Evolutionary conservation across 257 asterid genomes (phyloP).

Genomic region (Plantago elongata): DNA sequence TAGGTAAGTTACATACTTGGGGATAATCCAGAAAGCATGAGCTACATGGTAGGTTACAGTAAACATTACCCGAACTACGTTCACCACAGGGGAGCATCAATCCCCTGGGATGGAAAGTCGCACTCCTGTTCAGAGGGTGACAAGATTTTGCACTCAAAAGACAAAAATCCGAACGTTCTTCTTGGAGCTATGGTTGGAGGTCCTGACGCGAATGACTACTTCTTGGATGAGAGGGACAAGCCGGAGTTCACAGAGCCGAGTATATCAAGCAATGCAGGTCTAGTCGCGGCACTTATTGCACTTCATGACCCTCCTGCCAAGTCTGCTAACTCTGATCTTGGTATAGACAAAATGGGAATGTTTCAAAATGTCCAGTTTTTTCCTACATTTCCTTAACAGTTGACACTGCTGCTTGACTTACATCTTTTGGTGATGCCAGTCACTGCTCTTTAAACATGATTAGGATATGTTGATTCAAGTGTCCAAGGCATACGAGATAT

Average conservation of each 20-base stretch:
- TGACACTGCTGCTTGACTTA: too few relatives aligned
- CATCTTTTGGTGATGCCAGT: too few relatives aligned
- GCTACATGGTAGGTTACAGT: constrained; percentile 57
- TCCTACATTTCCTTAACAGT: too few relatives aligned
- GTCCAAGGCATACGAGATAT: too few relatives aligned
- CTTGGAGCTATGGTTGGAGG: constrained; percentile 59
- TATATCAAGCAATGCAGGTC: constrained; percentile 39
- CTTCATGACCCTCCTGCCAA: too few relatives aligned
- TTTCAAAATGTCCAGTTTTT: too few relatives aligned
- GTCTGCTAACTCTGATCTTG: too few relatives aligned
- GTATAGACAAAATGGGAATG: too few relatives aligned
- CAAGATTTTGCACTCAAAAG: constrained; percentile 26
- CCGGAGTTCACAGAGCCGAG: constrained; percentile 46
- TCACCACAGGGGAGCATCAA: constrained; percentile 62
- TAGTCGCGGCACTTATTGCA: too few relatives aligned
- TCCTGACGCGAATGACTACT: constrained; percentile 37
- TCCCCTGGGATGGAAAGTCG: constrained; percentile 36
- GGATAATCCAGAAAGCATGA: constrained; percentile 49
- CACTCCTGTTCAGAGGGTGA: constrained; percentile 39
- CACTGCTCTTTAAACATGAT: too few relatives aligned
- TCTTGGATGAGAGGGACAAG: constrained; percentile 37
- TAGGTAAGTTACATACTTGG: constrained; percentile 59
- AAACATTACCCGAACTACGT: constrained; percentile 36
- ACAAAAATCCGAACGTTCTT: constrained; percentile 37
- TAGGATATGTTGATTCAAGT: too few relatives aligned